phyloP scores from a whole-genome alignment of 1,139 yeast species.

The Yamadazyma oceani region DNA sequence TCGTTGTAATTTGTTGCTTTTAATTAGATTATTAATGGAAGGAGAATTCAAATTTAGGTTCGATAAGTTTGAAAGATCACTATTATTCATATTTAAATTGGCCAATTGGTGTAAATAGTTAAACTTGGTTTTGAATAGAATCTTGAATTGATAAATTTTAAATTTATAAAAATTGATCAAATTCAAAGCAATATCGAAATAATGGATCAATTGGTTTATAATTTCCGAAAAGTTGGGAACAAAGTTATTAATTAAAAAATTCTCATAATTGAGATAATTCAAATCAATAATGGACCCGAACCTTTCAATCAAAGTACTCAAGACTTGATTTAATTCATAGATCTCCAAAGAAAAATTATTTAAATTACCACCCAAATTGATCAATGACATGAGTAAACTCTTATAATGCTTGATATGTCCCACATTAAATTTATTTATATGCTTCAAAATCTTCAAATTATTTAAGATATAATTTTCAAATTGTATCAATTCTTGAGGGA shows the following conservation, averaged over 20 bases:
- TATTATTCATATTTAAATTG: constrained; percentile 21
- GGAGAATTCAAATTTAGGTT: constrained; percentile 37
- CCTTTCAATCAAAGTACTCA: constrained; percentile 40
- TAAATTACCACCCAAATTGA: constrained; percentile 48
- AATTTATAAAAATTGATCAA: constrained; percentile 46
- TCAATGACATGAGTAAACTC: constrained; percentile 33
- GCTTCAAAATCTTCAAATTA: constrained; percentile 32
- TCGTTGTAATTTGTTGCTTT: constrained; percentile 18
- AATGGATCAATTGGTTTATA: constrained; percentile 41
- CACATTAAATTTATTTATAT: constrained; percentile 34
- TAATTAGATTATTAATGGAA: constrained; percentile 38
- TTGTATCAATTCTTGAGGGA: constrained; percentile 35
- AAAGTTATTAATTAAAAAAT: constrained; percentile 33
- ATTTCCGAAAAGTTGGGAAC: constrained; percentile 52
- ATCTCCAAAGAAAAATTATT: constrained; percentile 49
- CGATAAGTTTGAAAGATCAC: constrained; percentile 26
- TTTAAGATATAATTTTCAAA: constrained; percentile 39
- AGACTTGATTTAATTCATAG: constrained; percentile 26
- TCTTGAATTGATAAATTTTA: constrained; percentile 44
- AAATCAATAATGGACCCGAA: constrained; percentile 49
- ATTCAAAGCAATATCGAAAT: constrained; percentile 38
- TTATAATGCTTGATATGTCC: constrained; percentile 25
- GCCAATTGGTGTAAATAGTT: constrained; percentile 41
- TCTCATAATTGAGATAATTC: constrained; percentile 41
- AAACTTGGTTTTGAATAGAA: constrained; percentile 42